These are phyloP conservation scores for Triadica sebifera DNA, from an alignment of 345 rosid genomes.

Conservation along the genomic window DNA sequence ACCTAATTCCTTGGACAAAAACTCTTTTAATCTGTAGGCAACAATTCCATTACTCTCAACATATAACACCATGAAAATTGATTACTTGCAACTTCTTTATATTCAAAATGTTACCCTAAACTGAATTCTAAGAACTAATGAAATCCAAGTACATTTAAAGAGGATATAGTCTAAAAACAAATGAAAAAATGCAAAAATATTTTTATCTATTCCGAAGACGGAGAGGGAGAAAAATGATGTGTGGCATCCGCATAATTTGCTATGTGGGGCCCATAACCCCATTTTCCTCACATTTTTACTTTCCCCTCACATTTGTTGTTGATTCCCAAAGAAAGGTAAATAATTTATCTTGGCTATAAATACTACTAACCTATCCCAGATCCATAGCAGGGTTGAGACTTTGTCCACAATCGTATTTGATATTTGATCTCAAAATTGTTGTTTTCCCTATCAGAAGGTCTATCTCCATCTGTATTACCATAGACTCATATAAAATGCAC, in stretches of 20 bases:
- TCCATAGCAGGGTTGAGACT: conserved; percentile 97
- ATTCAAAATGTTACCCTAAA: too few relatives aligned
- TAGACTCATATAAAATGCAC: not conserved
- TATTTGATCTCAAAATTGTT: conserved; percentile 70
- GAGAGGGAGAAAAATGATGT: not conserved
- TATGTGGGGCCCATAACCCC: too few relatives aligned
- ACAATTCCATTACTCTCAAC: not conserved
- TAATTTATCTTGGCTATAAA: not conserved
- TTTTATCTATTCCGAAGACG: not conserved
- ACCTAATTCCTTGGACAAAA: conserved; percentile 89
- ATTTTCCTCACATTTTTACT: too few relatives aligned
- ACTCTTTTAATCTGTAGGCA: conserved; percentile 83
- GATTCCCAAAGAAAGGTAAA: not conserved
- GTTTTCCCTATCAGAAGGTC: conserved; percentile 78
- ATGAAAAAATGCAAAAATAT: not conserved
- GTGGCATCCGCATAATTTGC: too few relatives aligned
- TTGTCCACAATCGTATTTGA: conserved; percentile 85
- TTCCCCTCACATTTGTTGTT: too few relatives aligned
- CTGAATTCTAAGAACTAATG: not conserved
- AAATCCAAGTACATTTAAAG: not conserved
- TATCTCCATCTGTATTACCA: conserved; percentile 67
- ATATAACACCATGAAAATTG: not conserved
- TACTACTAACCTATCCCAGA: conserved; percentile 75
- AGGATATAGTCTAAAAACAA: not conserved
- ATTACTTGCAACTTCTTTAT: not conserved